phyloP scores from a whole-genome alignment of 2,329 filamentous ascomycete species.

The Monascus ruber region DNA sequence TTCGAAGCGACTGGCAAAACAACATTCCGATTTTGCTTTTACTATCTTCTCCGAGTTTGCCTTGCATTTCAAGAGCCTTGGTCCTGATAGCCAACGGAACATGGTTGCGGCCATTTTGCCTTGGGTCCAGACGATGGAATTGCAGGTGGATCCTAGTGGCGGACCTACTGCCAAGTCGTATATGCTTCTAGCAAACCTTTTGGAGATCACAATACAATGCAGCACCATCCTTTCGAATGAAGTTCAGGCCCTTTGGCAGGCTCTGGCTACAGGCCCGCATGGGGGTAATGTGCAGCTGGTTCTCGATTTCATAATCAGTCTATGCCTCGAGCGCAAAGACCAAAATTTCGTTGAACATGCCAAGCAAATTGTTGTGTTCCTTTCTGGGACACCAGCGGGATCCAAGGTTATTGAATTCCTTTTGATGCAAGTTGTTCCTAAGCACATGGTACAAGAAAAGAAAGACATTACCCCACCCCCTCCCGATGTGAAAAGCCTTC shows the following conservation, averaged over 20 bases:
- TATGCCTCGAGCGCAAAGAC: constrained; percentile 86
- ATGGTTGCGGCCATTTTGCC: constrained; percentile 89
- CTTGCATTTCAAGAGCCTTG: constrained; percentile 78
- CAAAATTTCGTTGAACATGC: constrained; percentile 98
- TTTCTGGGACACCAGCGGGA: constrained; percentile 75
- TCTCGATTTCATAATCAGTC: constrained; percentile 87
- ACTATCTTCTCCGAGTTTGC: constrained; percentile 94
- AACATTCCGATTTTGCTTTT: constrained; percentile 82
- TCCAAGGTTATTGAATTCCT: constrained; percentile 92
- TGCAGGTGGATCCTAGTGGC: constrained; percentile 83
- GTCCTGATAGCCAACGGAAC: constrained; percentile 75
- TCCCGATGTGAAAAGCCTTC: constrained; percentile 61
- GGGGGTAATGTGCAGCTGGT: constrained; percentile 89
- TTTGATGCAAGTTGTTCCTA: constrained; percentile 78
- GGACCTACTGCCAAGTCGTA: constrained; percentile 86
- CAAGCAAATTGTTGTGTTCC: constrained; percentile 94
- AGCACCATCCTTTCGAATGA: constrained; percentile 85
- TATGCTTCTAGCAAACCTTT: constrained; percentile 84
- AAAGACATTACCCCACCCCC: constrained; percentile 55
- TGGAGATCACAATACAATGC: constrained; percentile 92
- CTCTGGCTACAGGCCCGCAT: constrained; percentile 82
- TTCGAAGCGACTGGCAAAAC: constrained; percentile 76
- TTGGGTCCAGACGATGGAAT: constrained; percentile 89
- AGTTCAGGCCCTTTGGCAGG: constrained; percentile 95
- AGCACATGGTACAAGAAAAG: constrained; percentile 91